Evolutionary conservation across 139 green algal genomes (phyloP), one percentile per base, ranked within the genome.

Genomic region (Volvox reticuliferus): DNA sequence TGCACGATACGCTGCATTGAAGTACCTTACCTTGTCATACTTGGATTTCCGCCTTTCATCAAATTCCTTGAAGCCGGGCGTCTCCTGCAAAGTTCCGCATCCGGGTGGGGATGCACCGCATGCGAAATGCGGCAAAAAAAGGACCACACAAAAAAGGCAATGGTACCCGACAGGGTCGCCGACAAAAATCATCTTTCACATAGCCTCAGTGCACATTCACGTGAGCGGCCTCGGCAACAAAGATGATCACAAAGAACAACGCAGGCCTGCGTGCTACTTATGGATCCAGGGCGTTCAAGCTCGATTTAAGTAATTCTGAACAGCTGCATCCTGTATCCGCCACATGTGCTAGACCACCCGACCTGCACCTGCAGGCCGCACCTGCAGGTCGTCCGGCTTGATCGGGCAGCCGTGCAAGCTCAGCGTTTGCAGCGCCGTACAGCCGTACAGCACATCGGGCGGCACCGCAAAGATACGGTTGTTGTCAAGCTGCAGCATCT

Each of bases 351-450:
- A n/a, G n/a, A n/a, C n/a, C n/a, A n/a, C n/a, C n/a, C n/a, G n/a
- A n/a, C n/a, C n/a, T n/a, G n/a, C n/a, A n/a, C n/a, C n/a, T n/a
- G n/a, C n/a, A n/a, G 26, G 35, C 2, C 85, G 32, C 65, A 96
- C 87, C 24, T 69, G 86, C 86, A 90, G 73, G 19, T 83, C 82
- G 55, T 95, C 91, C 0, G 94, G 71, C 12, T 89, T 95, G 86
- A 98, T 94, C 35, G 96, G 94, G 85, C 97, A 98, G 62, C 85
- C 84, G 82, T 98, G 97, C 62, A 98, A 91, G 14, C 87, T 92
- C 24, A 98, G 90, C 13, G 96, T 98, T 30, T 97, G 94, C 68
- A 98, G 90, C 13, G 75, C 37, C 32, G 62, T 37, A 86, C 97
- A 98, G 77, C 90, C 92, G 33, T 65, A 63, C n/a, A 98, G 92